Evolutionary conservation across 306 rosid genomes (phyloP).

Genomic region (Fragaria iinumae): DNA sequence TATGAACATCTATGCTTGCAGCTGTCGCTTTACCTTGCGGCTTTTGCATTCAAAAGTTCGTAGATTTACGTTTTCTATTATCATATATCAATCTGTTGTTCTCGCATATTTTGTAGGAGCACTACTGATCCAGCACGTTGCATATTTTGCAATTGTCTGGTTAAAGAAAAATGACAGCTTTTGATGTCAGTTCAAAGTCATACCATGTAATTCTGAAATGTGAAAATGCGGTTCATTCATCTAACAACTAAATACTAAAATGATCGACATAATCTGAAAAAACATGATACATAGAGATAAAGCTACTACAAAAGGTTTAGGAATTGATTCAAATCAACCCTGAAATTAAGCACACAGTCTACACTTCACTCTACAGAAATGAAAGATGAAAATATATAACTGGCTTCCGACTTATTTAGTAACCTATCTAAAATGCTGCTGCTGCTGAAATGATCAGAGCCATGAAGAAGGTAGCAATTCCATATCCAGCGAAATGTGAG

Average conservation of each 20-base stretch:
- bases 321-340: not conserved
- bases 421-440: slow-evolving; percentile 4
- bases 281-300: not conserved
- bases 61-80: not conserved
- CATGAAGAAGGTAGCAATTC: slow-evolving; percentile 26
- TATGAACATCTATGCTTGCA: slow-evolving; percentile 52
- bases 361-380: not conserved
- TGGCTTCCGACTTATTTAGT: not conserved
- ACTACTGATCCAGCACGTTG: not conserved
- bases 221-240: not conserved
- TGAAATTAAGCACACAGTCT: no score
- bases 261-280: not conserved
- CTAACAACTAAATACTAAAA: not conserved
- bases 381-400: not conserved
- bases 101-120: not conserved
- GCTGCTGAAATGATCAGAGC: slow-evolving; percentile 6
- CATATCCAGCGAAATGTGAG: slow-evolving; percentile 15
- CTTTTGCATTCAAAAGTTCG: slow-evolving; percentile 56
- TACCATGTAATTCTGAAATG: not conserved
- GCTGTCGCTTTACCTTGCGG: slow-evolving; percentile 29
- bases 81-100: not conserved
- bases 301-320: no score
- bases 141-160: not conserved
- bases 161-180: no score
- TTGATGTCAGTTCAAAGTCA: no score